Evolutionary conservation across 805 yeast species (phyloP), one percentile per base, ranked within the genome.

Genomic region (Lachancea sp.): DNA sequence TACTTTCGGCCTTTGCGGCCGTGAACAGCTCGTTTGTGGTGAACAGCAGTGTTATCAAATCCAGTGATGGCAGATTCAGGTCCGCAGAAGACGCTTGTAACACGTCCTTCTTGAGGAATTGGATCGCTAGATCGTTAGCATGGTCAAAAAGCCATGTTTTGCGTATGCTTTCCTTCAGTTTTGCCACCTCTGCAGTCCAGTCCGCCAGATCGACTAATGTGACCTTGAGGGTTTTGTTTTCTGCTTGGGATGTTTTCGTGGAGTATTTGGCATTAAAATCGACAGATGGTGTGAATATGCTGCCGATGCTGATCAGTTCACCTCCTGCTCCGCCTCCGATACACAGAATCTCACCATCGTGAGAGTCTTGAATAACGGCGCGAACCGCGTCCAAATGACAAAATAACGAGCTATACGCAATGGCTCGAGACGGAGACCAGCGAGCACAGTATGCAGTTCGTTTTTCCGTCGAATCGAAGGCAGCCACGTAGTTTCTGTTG

Each of bases 281-380:
- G 56, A 64, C 51, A 3, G 59, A 46, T 35, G 68, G 63, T 1
- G 70, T 68, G 49, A 79, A 81, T 1, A 84, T 67, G 15, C 89
- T 72, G 1, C 78, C 77, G 36, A 86, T 57, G 0, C 77, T 76
- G 27, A 79, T 78, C 19, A 87, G 63, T 59, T 88, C 96, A 2
- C 88, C 85, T 3, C 91, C 86, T 0, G 96, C 96, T 30, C 96
- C 96, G 19, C 95, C 96, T 16, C 96, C 96, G 31, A 89, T 71
- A 54, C 82, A 77, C 30, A 87, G 60, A 0, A 81, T 75, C 6
- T 71, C 62, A n/a, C 41, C n/a, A 15, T 31, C 18, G 12, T 33
- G 2, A 20, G 10, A 12, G 12, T 22, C 11, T 25, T 36, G 36
- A 13, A 41, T 18, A 18, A 73, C 32, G 2, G 65, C 59, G 36